Evolutionary conservation across 2,329 filamentous ascomycete genomes (phyloP), one percentile per base, ranked within the genome.

Genomic region (Pseudopyricularia cyperi): DNA sequence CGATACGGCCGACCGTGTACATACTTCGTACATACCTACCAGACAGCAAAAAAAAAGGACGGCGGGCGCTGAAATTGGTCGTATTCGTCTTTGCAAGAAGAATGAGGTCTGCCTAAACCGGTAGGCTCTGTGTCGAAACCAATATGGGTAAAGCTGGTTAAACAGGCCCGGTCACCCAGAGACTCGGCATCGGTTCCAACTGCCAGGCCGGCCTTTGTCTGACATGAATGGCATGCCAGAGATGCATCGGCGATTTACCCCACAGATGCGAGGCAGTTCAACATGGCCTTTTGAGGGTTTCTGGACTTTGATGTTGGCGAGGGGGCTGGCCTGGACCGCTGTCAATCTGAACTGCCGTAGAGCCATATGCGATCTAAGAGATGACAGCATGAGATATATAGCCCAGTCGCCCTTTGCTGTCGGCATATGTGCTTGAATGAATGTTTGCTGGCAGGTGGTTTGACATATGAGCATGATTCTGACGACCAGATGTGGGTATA

Each of bases 61-160:
- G 47, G 28, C 30, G 32, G 22, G 37, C 8, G 37, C 37, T 42
- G 17, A 42, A 14, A 19, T 42, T 19, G 37, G n/a, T n/a, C n/a
- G n/a, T 17, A 24, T 14, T 34, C 28, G 7, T 33, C 32, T 49
- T 49, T 28, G 19, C n/a, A n/a, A 30, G 47, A 33, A 22, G 9
- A 19, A 42, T 14, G 22, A 42, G 33, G 34, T 4, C 22, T 24
- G n/a, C 35, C 19, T n/a, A 17, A 35, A 51, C 32, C 42, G 49
- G 49, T 12, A 32, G 49, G n/a, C 33, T 24, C 49, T 35, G 37
- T 34, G 46, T 35, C 46, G 15, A 11, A 34, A 19, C 17, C 17
- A 51, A 51, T 51, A 32, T 46, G 49, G 49, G n/a, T 51, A 51
- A 51, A 51, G 22, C n/a, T 46, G 49, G 49, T 24, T 44, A 46